Evolutionary conservation across 805 yeast species (phyloP), one percentile per base, ranked within the genome.

Genomic region (Myxozyma geophila): DNA sequence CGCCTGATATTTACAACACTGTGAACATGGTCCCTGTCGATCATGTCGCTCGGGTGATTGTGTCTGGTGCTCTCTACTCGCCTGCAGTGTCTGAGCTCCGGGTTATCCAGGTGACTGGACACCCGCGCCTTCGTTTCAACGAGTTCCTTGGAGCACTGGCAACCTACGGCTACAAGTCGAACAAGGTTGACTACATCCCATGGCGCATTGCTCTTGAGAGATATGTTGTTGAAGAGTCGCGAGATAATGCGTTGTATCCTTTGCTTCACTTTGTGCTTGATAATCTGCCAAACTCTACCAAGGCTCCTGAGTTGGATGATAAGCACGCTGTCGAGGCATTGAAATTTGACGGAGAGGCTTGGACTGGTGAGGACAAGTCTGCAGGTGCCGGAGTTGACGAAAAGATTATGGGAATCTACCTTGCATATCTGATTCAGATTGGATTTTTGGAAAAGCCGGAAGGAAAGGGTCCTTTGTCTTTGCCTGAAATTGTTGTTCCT

Each of bases 1-100:
- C 84, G 70, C 99, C 99, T 40, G 89, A 88, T 72, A 92, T 95
- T 69, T 76, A 84, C 69, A 95, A 95, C 80, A 84, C 87, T 53
- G 96, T 93, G 44, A 95, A 95, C 77, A 91, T 92, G 89, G 98
- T 91, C 23, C 99, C 99, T 2, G 99, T 95, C 50, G 98, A 96
- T 72, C 99, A 95, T 73, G 99, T 95, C 69, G 98, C 99, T 0
- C 83, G 96, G 53, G 90, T 92, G 28, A 89, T 87, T 33, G 90
- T 87, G 57, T 90, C 98, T 1, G 79, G 95, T 35, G 88, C 97
- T 0, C 81, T 95, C 67, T 85, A 85, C 71, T 93, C 96, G 35
- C 89, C 95, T 28, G 70, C 76, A 23, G 21, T 57, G 15, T 33
- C 57, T 17, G 79, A 79, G 15, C 77, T 86, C 49, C 78, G 87